These are phyloP conservation scores for Saussurea involucrata DNA, from an alignment of 129 eudicot genomes.

Conservation along the genomic window DNA sequence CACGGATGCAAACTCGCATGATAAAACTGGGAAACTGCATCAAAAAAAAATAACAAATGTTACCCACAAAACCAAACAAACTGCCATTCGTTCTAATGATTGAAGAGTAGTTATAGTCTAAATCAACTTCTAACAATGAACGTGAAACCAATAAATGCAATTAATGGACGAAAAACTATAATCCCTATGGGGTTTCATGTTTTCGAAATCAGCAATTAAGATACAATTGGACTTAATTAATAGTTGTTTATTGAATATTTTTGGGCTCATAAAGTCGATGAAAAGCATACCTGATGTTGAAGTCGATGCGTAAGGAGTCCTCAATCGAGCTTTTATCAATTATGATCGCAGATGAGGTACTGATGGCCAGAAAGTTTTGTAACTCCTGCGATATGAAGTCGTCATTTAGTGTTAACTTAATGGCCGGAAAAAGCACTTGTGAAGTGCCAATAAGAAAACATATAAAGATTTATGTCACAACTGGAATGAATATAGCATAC, in stretches of 20 bases:
- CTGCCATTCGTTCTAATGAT: not conserved
- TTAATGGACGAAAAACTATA: not conserved
- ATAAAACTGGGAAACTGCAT: constrained; percentile 81
- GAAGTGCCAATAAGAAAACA: not conserved
- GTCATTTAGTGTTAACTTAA: not conserved
- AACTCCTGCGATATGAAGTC: constrained; percentile 54
- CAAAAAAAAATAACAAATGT: not conserved
- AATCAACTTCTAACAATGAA: not conserved
- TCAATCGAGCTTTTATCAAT: constrained; percentile 88
- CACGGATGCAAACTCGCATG: constrained; percentile 96
- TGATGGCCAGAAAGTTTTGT: constrained; percentile 55
- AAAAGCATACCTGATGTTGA: constrained; percentile 66
- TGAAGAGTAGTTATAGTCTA: not conserved
- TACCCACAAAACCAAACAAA: constrained; percentile 17
- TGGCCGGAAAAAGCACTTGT: not conserved
- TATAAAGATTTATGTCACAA: not conserved
- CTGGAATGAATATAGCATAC: not conserved
- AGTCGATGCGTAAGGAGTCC: constrained; percentile 69
- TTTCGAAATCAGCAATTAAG: not conserved
- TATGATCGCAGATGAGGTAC: constrained; percentile 69
- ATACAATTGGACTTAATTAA: too few relatives aligned
- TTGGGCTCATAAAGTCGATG: too few relatives aligned
- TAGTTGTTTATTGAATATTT: too few relatives aligned
- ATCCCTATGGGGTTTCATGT: not conserved
- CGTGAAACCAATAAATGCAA: not conserved